A percentile compares a stretch with the other conserved stretches of the same genome.
phyloP scores from a whole-genome alignment of 345 rosid genomes.

The Aurinia saxatilis region DNA sequence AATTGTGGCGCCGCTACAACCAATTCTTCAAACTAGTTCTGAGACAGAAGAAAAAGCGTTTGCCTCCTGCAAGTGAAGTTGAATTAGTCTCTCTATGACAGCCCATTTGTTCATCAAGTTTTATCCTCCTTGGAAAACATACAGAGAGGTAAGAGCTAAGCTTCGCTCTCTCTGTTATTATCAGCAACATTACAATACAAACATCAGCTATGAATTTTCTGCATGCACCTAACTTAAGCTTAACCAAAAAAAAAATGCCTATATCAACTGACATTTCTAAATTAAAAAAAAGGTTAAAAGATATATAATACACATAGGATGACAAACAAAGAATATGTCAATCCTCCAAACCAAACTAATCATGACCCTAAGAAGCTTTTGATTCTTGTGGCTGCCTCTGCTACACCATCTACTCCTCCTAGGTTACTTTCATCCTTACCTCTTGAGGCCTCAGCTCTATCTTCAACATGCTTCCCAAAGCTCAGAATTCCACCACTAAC shows the following conservation, averaged over 20 bases:
- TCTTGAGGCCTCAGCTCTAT: slow-evolving; percentile 6
- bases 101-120: background rate
- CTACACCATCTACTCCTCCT: slow-evolving; percentile 28
- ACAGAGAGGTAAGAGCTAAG: slow-evolving; percentile 10
- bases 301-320: slow-evolving; percentile 26
- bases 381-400: slow-evolving; percentile 21
- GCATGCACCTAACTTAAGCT: slow-evolving; percentile 22
- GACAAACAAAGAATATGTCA: slow-evolving; percentile 23
- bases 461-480: slow-evolving; percentile 14
- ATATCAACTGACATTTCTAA: slow-evolving; percentile 24
- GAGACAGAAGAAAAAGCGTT: slow-evolving; percentile 19
- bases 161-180: slow-evolving; percentile 21
- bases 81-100: slow-evolving; percentile 1
- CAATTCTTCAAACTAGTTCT: slow-evolving; percentile 37
- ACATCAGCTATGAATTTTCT: slow-evolving; percentile 20
- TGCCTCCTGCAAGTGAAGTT: slow-evolving; percentile 16
- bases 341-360: slow-evolving; percentile 26
- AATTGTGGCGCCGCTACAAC: slow-evolving; percentile 53
- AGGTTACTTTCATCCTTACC: slow-evolving; percentile 24
- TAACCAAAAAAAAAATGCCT: slow-evolving; percentile 18
- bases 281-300: slow-evolving; percentile 3
- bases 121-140: slow-evolving; percentile 11
- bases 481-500: slow-evolving; percentile 13
- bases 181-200: slow-evolving; percentile 27
- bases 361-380: slow-evolving; percentile 13